Conservation (phyloP, 2,329 filamentous ascomycete species). For the Akanthomyces muscarius region DNA sequence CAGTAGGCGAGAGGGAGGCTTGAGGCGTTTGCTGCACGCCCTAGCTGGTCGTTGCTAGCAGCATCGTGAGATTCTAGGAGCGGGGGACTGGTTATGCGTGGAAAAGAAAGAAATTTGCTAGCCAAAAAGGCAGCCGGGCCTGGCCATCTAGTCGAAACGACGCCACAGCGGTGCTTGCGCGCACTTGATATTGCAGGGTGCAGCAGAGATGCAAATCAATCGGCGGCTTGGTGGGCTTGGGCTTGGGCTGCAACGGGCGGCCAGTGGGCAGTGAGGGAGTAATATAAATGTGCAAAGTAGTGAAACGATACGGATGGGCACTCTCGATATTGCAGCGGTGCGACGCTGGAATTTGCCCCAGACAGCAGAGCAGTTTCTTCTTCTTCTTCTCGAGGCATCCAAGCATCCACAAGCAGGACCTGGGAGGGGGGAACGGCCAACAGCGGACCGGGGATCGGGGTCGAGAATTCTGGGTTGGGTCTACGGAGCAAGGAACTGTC, state of each 20-base stretch:
- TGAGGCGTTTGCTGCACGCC: not conserved
- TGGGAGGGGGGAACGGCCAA: not conserved
- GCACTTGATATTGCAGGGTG: conserved; percentile 6
- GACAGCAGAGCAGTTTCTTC: not conserved
- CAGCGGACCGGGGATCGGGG: not conserved
- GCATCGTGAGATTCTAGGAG: not conserved
- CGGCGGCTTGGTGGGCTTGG: not conserved
- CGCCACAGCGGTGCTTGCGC: not conserved
- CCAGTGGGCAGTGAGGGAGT: not conserved
- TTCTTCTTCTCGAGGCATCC: not conserved
- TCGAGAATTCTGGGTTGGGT: not conserved
- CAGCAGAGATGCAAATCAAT: not conserved
- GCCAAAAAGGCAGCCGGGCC: not conserved
- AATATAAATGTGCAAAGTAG: not conserved
- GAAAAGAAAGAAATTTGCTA: not conserved
- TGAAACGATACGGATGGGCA: not conserved
- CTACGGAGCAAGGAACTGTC: not conserved
- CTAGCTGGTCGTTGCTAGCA: not conserved
- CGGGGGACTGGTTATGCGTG: not conserved
- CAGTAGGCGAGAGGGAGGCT: not conserved
- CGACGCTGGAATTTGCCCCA: not conserved
- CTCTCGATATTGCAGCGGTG: not conserved
- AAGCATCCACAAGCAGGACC: not conserved
- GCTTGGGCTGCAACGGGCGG: not conserved
- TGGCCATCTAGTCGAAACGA: conserved; percentile 6